Evolutionary conservation across 73 alveolate species (phyloP).

Genomic region (Urostyla sp.): DNA sequence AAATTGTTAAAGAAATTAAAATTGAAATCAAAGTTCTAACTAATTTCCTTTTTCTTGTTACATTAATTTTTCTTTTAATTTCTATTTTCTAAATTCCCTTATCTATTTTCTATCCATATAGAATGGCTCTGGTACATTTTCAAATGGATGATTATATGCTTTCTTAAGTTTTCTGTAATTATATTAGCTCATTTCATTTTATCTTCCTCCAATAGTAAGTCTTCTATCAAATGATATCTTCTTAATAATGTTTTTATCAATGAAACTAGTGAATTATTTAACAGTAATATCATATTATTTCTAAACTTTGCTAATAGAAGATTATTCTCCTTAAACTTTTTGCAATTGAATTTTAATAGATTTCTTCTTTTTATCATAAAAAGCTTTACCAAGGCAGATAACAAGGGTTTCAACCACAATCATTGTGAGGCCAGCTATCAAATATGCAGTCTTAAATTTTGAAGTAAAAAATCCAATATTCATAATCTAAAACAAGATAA

Average conservation of each 20-base stretch:
- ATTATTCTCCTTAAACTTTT: slow-evolving; percentile 1
- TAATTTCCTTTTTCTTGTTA: slow-evolving; percentile 20
- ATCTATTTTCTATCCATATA: not conserved
- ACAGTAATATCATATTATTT: not conserved
- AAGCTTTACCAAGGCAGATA: slow-evolving; percentile 13
- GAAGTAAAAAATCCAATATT: slow-evolving; percentile 41
- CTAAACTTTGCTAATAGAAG: not conserved
- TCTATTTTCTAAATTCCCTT: not conserved
- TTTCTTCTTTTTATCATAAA: slow-evolving; percentile 5
- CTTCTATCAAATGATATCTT: slow-evolving; percentile 50
- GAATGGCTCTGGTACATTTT: slow-evolving; percentile 21
- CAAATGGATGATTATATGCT: slow-evolving; percentile 51
- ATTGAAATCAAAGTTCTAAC: not conserved
- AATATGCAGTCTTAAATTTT: slow-evolving; percentile 3
- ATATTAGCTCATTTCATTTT: slow-evolving; percentile 35
- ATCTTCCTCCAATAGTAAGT: slow-evolving; percentile 33
- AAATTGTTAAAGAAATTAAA: not conserved
- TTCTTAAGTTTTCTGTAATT: slow-evolving; percentile 1
- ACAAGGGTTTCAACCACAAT: slow-evolving; percentile 17
- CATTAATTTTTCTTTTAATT: too few species aligned
- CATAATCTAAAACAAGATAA: slow-evolving; percentile 26
- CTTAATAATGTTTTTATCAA: slow-evolving; percentile 32
- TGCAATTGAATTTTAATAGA: slow-evolving; percentile 8
- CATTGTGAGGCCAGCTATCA: slow-evolving; percentile 41
- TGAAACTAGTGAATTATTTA: slow-evolving; percentile 6